phyloP scores from a whole-genome alignment of 2,329 filamentous ascomycete species.

The Fusarium chlamydosporum region DNA sequence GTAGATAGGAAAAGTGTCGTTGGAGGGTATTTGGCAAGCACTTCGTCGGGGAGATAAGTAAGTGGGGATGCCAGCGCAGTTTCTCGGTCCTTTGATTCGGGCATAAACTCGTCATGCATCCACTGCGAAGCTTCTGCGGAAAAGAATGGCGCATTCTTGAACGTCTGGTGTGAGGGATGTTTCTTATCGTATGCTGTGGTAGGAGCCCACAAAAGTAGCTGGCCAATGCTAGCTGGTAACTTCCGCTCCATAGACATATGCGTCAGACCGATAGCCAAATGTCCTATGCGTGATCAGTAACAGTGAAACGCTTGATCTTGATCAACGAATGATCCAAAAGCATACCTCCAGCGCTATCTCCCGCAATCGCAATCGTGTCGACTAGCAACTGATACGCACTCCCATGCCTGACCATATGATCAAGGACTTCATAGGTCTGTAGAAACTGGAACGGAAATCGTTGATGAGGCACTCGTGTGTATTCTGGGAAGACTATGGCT shows the following conservation, averaged over 20 bases:
- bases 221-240: not conserved
- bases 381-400: not conserved
- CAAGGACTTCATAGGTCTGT: not conserved
- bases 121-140: not conserved
- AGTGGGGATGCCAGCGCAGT: constrained; percentile 2
- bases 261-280: constrained; percentile 6
- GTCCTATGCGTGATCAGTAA: not conserved
- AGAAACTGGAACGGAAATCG: not conserved
- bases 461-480: not conserved
- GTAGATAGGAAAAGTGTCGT: constrained; percentile 3
- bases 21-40: not conserved
- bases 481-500: not conserved
- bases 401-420: not conserved
- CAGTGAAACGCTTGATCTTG: fast-evolving
- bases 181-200: not conserved
- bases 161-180: not conserved
- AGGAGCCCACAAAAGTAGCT: constrained; percentile 1
- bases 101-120: not conserved
- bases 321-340: not conserved
- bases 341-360: constrained; percentile 7
- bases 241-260: constrained; percentile 1
- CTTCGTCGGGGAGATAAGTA: not conserved
- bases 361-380: not conserved
- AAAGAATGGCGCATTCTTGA: not conserved
- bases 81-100: not conserved